A percentile compares a stretch with the other conserved stretches of the same genome.
phyloP scores from a whole-genome alignment of 495 filamentous ascomycete species.

The Hyphodiscus hymeniophilus region DNA sequence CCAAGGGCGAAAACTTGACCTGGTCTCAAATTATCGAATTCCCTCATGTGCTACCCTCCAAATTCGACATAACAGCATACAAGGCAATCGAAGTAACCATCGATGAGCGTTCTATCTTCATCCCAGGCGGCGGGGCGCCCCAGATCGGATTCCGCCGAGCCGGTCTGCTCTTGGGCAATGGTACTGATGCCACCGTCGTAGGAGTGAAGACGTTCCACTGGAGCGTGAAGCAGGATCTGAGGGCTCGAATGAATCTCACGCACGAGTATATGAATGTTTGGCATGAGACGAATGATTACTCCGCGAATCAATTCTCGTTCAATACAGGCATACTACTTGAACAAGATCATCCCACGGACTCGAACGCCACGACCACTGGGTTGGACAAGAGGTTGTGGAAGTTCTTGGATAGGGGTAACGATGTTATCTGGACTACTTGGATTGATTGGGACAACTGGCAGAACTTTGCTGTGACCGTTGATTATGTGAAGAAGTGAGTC shows the following conservation, averaged over 20 bases:
- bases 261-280: constrained; percentile 52
- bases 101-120: constrained; percentile 44
- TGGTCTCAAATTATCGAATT: constrained; percentile 39
- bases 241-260: constrained; percentile 40
- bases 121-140: constrained; percentile 26
- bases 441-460: constrained; percentile 40
- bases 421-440: constrained; percentile 37
- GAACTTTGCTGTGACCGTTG: constrained; percentile 49
- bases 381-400: constrained; percentile 25
- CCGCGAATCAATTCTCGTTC: constrained; percentile 48
- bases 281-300: constrained; percentile 47
- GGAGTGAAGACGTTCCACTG: constrained; percentile 48
- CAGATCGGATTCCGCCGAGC: constrained; percentile 49
- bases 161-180: constrained; percentile 45
- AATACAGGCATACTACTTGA: constrained; percentile 36
- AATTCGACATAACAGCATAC: constrained; percentile 33
- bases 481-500: constrained; percentile 45
- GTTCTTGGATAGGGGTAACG: constrained; percentile 37
- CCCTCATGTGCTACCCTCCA: constrained; percentile 27
- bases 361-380: constrained; percentile 23
- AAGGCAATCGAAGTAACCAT: constrained; percentile 41
- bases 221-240: constrained; percentile 38
- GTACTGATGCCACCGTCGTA: constrained; percentile 31
- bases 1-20: constrained; percentile 34
- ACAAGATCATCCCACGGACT: constrained; percentile 10